These are phyloP conservation scores for Trypanosoma caninum DNA, from an alignment of 208 protist species.

Conservation along the genomic window DNA sequence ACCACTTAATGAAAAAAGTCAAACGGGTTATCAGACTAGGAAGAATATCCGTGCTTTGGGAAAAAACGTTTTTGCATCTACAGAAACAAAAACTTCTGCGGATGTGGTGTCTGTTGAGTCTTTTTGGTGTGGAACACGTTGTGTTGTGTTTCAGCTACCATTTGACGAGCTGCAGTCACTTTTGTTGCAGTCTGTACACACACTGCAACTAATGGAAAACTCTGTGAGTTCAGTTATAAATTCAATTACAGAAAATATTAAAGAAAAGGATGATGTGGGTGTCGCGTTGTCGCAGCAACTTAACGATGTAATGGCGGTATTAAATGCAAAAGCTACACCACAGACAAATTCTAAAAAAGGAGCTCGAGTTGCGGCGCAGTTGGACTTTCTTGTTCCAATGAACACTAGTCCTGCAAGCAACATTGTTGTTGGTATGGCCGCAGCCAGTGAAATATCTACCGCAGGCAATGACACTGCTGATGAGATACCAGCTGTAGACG, in stretches of 20 bases:
- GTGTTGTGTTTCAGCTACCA: slow-evolving; percentile 31
- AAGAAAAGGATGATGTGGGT: slow-evolving; percentile 7
- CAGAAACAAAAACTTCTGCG: neutral
- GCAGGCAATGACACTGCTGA: neutral
- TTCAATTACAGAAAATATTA: neutral
- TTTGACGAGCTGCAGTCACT: slow-evolving; percentile 29
- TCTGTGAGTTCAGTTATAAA: neutral
- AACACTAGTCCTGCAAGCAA: neutral
- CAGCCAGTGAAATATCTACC: neutral
- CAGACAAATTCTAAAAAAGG: neutral
- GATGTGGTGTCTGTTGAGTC: neutral
- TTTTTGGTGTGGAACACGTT: slow-evolving; percentile 17
- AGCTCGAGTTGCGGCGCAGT: neutral
- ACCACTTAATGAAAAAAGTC: slow-evolving; percentile 16
- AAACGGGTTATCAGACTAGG: slow-evolving; percentile 4
- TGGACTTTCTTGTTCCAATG: neutral
- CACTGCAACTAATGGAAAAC: slow-evolving; percentile 30
- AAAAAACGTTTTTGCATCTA: neutral
- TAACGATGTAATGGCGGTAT: slow-evolving; percentile 8
- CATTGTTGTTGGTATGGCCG: neutral
- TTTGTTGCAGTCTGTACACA: slow-evolving; percentile 17
- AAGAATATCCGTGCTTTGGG: slow-evolving; percentile 3
- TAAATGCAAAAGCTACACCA: slow-evolving; percentile 5
- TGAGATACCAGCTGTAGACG: slow-evolving; percentile 40
- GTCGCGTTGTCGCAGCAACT: slow-evolving; percentile 15